phyloP scores from a whole-genome alignment of 2,329 filamentous ascomycete genomes.

The Metarhizium robertsii region DNA sequence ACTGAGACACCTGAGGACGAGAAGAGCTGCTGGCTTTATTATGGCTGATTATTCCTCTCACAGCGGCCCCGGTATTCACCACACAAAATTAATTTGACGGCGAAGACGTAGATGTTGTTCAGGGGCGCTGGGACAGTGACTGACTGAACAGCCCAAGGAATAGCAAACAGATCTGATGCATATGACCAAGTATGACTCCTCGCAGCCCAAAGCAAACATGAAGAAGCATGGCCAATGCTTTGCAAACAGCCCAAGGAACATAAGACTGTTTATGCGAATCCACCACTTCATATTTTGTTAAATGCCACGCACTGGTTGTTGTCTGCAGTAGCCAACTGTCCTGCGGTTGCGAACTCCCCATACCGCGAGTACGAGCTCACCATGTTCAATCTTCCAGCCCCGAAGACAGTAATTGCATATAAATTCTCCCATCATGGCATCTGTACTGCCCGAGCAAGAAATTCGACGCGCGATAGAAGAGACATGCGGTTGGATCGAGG shows the following conservation, averaged over 20 bases:
- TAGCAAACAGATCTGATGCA: not conserved
- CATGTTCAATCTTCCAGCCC: not conserved
- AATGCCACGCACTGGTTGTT: too few relatives aligned
- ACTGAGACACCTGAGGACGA: not conserved
- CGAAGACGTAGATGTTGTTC: not conserved
- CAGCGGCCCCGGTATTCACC: too few relatives aligned
- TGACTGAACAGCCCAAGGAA: not conserved
- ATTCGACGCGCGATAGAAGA: not conserved
- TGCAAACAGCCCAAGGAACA: not conserved
- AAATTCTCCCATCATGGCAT: not conserved
- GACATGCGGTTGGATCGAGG: slow-evolving; percentile 13
- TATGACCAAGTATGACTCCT: not conserved
- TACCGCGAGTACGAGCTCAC: not conserved
- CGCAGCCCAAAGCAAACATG: not conserved
- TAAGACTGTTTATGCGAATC: too few relatives aligned
- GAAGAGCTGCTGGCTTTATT: not conserved
- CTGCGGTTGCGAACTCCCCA: not conserved
- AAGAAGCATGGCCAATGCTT: not conserved
- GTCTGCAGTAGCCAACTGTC: too few relatives aligned
- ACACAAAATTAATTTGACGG: too few relatives aligned
- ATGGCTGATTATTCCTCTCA: not conserved
- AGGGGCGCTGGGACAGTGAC: not conserved
- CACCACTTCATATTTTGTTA: too few relatives aligned
- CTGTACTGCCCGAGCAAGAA: not conserved
- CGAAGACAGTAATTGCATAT: not conserved